A percentile compares a stretch with the other conserved stretches of the same genome.
Conservation (phyloP, 2,329 filamentous ascomycete species). For the Stylonectria norvegica region DNA sequence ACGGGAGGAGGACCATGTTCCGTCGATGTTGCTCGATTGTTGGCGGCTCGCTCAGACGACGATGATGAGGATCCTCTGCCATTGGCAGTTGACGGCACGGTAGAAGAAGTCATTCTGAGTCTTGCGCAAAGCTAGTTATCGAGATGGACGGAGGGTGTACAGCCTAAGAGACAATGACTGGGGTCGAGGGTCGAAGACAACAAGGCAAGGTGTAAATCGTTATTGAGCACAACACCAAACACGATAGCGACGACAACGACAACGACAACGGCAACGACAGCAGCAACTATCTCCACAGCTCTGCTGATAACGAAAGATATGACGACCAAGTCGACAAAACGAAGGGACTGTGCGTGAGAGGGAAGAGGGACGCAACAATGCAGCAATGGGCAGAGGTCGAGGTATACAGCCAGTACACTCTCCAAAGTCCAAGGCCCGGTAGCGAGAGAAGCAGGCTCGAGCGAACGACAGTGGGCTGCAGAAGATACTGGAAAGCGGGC, state of each 20-base stretch:
- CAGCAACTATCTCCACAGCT: neutral
- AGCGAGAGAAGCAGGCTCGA: conserved; percentile 6
- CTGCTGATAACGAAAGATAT: neutral
- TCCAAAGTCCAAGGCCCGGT: conserved; percentile 2
- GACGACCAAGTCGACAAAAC: neutral
- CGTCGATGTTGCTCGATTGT: neutral
- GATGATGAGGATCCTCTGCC: conserved; percentile 21
- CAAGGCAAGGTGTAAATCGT: conserved; percentile 1
- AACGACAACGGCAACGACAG: conserved; percentile 1
- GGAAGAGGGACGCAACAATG: neutral
- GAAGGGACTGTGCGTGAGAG: neutral
- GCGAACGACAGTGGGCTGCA: conserved; percentile 15
- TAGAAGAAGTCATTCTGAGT: no score
- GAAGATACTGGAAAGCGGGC: conserved; percentile 1
- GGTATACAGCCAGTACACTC: conserved; percentile 3
- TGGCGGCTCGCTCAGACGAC: conserved; percentile 6
- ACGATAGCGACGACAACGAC: conserved; percentile 1
- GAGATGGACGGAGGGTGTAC: no score
- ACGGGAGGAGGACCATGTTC: conserved; percentile 13
- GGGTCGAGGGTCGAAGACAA: no score
- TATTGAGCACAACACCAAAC: conserved; percentile 6
- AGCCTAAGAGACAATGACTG: no score
- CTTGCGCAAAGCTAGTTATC: no score
- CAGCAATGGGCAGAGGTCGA: conserved; percentile 10
- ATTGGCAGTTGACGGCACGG: conserved; percentile 5